A percentile compares a stretch with the other conserved stretches of the same genome.
Conservation (phyloP, 306 rosid genomes). For the Inga laurina region DNA sequence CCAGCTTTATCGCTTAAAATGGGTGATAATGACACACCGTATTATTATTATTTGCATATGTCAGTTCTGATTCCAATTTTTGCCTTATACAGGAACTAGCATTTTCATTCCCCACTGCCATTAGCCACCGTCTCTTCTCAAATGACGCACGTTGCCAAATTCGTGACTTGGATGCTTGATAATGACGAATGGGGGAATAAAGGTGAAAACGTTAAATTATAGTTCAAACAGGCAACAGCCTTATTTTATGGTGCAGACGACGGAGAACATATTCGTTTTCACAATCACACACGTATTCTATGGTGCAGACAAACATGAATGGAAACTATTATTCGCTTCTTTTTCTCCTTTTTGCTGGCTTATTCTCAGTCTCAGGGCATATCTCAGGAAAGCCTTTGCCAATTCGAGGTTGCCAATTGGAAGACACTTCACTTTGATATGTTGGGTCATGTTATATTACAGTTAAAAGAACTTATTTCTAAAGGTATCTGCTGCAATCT, state of each 20-base stretch:
- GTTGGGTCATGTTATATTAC: not conserved
- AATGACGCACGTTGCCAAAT: not conserved
- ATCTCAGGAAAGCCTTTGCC: not conserved
- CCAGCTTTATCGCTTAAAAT: too few relatives aligned
- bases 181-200: not conserved
- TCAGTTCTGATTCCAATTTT: not conserved
- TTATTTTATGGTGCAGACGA: not conserved
- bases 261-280: not conserved
- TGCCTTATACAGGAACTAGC: not conserved
- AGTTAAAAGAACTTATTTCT: not conserved
- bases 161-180: not conserved
- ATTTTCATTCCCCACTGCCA: not conserved
- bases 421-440: not conserved
- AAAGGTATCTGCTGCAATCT: too few relatives aligned
- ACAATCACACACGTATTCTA: not conserved
- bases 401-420: not conserved
- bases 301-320: not conserved
- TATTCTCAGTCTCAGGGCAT: not conserved
- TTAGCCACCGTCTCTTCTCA: not conserved
- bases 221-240: not conserved
- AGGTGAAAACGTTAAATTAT: not conserved
- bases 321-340: not conserved
- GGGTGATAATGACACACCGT: too few relatives aligned
- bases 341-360: too few relatives aligned
- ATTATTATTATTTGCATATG: not conserved